Evolutionary conservation across 1,139 yeast genomes (phyloP).

Genomic region (Geotrichum siamense): DNA sequence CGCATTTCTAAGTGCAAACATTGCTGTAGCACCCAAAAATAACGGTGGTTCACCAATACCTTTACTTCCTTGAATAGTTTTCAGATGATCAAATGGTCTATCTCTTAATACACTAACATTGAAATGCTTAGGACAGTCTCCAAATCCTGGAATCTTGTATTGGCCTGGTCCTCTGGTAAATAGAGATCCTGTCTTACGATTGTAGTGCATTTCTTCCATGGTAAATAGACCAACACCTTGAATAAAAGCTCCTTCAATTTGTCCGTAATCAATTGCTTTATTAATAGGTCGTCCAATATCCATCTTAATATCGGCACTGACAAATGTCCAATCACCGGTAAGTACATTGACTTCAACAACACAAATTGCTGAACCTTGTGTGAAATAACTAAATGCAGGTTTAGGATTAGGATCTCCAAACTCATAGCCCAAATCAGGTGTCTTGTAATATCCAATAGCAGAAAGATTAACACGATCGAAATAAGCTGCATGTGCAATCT

Average conservation of each 20-base stretch:
- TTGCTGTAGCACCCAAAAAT: constrained; percentile 38
- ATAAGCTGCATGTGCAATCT: constrained; percentile 39
- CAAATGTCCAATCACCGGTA: constrained; percentile 42
- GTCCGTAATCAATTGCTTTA: constrained; percentile 44
- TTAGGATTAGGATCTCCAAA: constrained; percentile 38
- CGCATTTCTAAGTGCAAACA: constrained; percentile 43
- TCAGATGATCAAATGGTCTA: constrained; percentile 39
- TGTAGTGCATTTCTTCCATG: constrained; percentile 43
- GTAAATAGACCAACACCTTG: constrained; percentile 45
- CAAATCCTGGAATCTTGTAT: constrained; percentile 44
- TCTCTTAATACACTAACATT: constrained; percentile 38
- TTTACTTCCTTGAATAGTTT: constrained; percentile 40
- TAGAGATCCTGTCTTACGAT: constrained; percentile 36
- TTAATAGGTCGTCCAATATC: constrained; percentile 44
- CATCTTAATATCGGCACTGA: constrained; percentile 41
- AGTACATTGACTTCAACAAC: constrained; percentile 41
- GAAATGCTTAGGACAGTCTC: constrained; percentile 41
- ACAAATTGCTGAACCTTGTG: constrained; percentile 41
- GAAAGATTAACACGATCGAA: constrained; percentile 40
- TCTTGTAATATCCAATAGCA: constrained; percentile 45
- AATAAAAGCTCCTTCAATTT: constrained; percentile 44
- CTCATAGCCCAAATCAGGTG: constrained; percentile 42
- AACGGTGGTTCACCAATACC: constrained; percentile 46
- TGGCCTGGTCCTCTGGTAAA: constrained; percentile 44
- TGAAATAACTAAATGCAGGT: constrained; percentile 42